These are phyloP conservation scores for Fusarium temperatum DNA, from an alignment of 2,329 filamentous ascomycete species.

Conservation along the genomic window DNA sequence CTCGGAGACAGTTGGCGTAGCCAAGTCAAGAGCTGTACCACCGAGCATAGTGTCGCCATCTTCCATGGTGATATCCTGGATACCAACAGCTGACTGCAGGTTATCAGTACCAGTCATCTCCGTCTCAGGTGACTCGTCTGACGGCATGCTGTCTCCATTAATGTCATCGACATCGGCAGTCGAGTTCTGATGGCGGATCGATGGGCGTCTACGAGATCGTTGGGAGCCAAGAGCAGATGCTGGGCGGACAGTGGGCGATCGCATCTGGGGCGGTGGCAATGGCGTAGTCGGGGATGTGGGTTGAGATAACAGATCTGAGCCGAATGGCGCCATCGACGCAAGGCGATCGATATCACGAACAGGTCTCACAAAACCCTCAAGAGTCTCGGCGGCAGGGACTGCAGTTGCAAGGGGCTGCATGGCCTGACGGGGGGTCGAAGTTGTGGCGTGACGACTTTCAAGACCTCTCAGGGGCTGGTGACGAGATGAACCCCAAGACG, in stretches of 20 bases:
- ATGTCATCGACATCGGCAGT: constrained; percentile 90
- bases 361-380: constrained; percentile 80
- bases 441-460: constrained; percentile 60
- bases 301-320: constrained; percentile 81
- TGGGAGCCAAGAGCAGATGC: constrained; percentile 61
- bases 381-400: constrained; percentile 71
- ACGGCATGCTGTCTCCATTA: constrained; percentile 82
- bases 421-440: constrained; percentile 58
- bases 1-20: constrained; percentile 82
- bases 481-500: constrained; percentile 47
- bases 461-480: constrained; percentile 61
- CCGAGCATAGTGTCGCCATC: constrained; percentile 83
- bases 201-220: constrained; percentile 75
- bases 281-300: constrained; percentile 92
- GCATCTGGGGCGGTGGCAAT: constrained; percentile 70
- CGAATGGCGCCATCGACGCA: constrained; percentile 79
- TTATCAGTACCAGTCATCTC: constrained; percentile 84
- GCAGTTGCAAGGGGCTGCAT: constrained; percentile 73
- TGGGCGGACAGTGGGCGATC: constrained; percentile 63
- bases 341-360: constrained; percentile 84
- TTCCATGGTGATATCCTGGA: constrained; percentile 83
- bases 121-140: constrained; percentile 79
- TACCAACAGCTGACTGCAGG: constrained; percentile 82
- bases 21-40: constrained; percentile 76
- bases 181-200: constrained; percentile 89